Evolutionary conservation across 23 red algal genomes (phyloP), one percentile per base, ranked within the genome.

Genomic region (Gracilaria domingensis): DNA sequence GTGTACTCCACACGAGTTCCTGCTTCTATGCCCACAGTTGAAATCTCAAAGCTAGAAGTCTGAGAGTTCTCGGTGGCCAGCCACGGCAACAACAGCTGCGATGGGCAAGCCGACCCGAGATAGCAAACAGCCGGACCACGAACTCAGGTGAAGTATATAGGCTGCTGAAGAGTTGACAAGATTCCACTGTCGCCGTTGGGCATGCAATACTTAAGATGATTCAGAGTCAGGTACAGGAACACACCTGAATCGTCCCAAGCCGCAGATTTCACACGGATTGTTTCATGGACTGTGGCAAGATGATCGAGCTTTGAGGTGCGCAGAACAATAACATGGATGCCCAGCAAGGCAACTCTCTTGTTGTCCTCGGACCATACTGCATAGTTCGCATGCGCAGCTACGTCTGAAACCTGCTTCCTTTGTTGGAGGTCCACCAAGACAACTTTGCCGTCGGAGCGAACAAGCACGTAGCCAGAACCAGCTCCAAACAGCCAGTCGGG

Each of bases 211-310:
- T 99, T 99, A n/a, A 99, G 54, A 84, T 99, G 97, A 64, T 94
- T 99, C 81, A 96, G 37, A 16, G 97, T 99, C 16, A 91, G 93
- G 85, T 99, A 99, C 54, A 99, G 66, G 7, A 99, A 90, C 49
- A 99, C 97, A 23, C 94, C 93, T 2, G 97, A 99, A 40, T 99
- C 97, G 57, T 99, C 97, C 97, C 97, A 99, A n/a, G 95, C 97
- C 2, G 97, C 97, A 35, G 94, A 96, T 53, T 99, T 99, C 60
- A 99, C 90, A n/a, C 97, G 93, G 49, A 99, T 93, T n/a, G 94
- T 99, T 83, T 99, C 97, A 66, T 99, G 97, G 33, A 99, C 87
- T 32, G 91, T 90, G 50, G 97, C 86, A 54, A 99, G 89, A 56
- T 83, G 69, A 61, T 99, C 97, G 60, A 99, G 90, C 34, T 93